Evolutionary conservation across 371 early-diverging fungal species (phyloP).

Genomic region (Catenaria anguillulae): DNA sequence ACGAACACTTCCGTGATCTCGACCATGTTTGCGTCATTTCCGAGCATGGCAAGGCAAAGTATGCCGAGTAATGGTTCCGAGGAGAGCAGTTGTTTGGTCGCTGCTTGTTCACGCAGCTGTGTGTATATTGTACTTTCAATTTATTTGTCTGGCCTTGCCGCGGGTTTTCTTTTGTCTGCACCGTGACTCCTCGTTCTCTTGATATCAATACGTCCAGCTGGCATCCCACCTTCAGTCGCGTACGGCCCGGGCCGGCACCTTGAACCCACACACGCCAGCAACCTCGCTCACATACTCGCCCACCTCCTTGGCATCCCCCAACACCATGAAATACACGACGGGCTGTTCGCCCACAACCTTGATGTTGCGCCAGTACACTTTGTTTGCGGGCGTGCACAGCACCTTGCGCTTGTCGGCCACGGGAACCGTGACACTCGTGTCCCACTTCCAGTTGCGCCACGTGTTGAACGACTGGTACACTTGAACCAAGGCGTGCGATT

Average conservation of each 20-base stretch:
- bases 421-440: not conserved
- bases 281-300: not conserved
- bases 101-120: too few species aligned
- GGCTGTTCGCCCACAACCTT: not conserved
- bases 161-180: too few species aligned
- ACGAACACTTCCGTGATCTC: constrained; percentile 82
- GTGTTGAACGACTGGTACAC: not conserved
- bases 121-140: too few species aligned
- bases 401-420: not conserved
- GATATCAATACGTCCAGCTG: too few species aligned
- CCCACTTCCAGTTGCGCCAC: not conserved
- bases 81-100: too few species aligned
- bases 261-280: not conserved
- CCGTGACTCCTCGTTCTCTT: too few species aligned
- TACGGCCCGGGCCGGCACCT: too few species aligned
- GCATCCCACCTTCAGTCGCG: too few species aligned
- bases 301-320: not conserved
- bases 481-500: not conserved
- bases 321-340: not conserved
- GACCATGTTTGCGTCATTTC: constrained; percentile 83
- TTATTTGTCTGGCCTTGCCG: too few species aligned
- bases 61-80: constrained; percentile 1
- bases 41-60: constrained; percentile 22
- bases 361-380: not conserved
- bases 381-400: not conserved